A percentile compares a stretch with the other conserved stretches of the same genome.
Conservation (phyloP, 257 asterid species). For the Solanum dulcamara region DNA sequence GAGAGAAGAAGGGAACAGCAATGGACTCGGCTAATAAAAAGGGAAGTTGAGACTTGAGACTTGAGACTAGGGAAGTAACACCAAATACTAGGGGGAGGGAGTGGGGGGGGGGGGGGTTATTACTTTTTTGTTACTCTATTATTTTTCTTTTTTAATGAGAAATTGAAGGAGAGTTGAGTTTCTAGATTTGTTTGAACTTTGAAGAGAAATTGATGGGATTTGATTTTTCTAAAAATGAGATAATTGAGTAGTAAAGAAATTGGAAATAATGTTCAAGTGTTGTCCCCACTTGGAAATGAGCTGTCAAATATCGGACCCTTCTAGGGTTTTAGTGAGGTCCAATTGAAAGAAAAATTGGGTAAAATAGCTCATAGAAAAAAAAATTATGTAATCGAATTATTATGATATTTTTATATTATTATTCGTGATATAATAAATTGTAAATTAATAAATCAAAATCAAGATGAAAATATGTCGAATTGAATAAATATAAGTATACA, state of each 20-base stretch:
- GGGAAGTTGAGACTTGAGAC: slow-evolving; percentile 40
- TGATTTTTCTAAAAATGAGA: not conserved
- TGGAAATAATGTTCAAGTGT: not conserved
- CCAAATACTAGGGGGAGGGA: slow-evolving; percentile 14
- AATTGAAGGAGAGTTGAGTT: not conserved
- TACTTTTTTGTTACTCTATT: no score
- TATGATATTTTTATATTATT: no score
- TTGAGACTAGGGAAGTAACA: slow-evolving; percentile 37
- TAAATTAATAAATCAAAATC: no score
- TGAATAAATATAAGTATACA: not conserved
- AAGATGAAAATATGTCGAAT: not conserved
- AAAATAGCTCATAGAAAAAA: not conserved
- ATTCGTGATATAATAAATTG: not conserved
- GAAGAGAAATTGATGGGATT: slow-evolving; percentile 37
- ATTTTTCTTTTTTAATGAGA: no score
- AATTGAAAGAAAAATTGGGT: not conserved
- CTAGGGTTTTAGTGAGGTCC: slow-evolving; percentile 4
- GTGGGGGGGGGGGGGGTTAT: not conserved
- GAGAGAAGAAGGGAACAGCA: slow-evolving; percentile 16
- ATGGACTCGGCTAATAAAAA: slow-evolving; percentile 58
- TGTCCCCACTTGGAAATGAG: not conserved
- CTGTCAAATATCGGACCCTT: slow-evolving; percentile 4
- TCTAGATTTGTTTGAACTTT: slow-evolving; percentile 15
- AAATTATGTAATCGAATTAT: not conserved
- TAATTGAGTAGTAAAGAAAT: not conserved